Base-by-base conservation (phyloP, 768 basidiomycete species). In the Boletus subcaerulescens region DNA sequence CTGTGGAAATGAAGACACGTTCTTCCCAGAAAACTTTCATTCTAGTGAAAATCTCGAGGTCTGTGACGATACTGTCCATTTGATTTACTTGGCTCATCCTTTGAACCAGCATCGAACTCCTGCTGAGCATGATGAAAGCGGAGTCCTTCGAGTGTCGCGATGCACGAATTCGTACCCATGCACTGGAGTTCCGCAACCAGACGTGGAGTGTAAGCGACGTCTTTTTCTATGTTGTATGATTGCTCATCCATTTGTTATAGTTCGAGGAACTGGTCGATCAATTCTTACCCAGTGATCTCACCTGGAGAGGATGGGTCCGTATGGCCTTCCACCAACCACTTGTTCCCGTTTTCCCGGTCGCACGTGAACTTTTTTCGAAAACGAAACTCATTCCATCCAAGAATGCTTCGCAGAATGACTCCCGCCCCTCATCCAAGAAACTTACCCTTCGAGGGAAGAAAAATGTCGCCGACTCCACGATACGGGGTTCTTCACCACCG, bases 11-110 rank as follows among this genome's bases (percentile, higher is more conserved):
- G 89, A 89, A 85, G 66, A 81, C 78, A 13, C 82, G 93, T 8
- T 91, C 93, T 1, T 81, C 83, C 0, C 82, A 86, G 68, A 93
- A 93, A 62, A 93, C 85, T 7, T 96, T 95, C 61, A 82, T 93
- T 43, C 76, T 84, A 40, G 87, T 96, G 50, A 79, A 80, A 61
- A 80, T 96, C 18, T 80, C 85, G 13, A 89, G 87, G 87, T 83
- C 59, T 39, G 74, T 62, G 42, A 41, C 36, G 35, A 35, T 14
- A 35, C 14, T 18, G 5, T 4, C 4, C 6, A 49, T 11, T 32
- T 40, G 48, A n/a, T 55, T 10, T 57, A 59, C n/a, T 61, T 41
- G 60, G 50, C 58, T 66, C 40, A 68, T 48, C 39, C 45, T 12
- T 51, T 18, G 6, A 40, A 60, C 43, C 49, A 91, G 89, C 63